Conservation (phyloP, 441 rosid genomes). For the Eruca vesicaria region DNA sequence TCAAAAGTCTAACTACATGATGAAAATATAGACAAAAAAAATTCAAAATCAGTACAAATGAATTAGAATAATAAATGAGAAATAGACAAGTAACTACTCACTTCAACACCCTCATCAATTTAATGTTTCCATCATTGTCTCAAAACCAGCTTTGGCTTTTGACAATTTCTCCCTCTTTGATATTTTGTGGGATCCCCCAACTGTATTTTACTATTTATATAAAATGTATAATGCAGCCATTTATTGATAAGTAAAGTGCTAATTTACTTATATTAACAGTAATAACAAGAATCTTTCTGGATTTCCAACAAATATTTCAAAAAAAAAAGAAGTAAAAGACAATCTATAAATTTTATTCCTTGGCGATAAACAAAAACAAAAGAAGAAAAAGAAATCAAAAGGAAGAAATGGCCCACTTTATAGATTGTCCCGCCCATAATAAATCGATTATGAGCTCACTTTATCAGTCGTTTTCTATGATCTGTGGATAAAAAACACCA, state of each 20-base stretch:
- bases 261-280: background rate
- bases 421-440: conserved; percentile 28
- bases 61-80: conserved; percentile 21
- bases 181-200: background rate
- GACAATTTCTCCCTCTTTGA: conserved; percentile 1
- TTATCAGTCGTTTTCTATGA: conserved; percentile 5
- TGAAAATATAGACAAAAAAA: background rate
- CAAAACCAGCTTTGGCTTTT: conserved; percentile 19
- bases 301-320: background rate
- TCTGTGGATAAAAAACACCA: background rate
- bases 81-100: conserved; percentile 28
- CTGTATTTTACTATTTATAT: background rate
- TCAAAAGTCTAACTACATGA: background rate
- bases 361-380: background rate
- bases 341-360: background rate
- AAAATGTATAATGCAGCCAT: background rate
- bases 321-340: background rate
- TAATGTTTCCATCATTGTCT: conserved; percentile 14
- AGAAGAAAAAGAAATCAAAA: background rate
- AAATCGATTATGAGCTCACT: conserved; percentile 12
- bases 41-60: conserved; percentile 9
- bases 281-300: background rate
- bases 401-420: conserved; percentile 13
- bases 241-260: background rate
- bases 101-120: conserved; percentile 25